Base-by-base conservation (phyloP, 257 asterid genomes). In the Plantago major region DNA sequence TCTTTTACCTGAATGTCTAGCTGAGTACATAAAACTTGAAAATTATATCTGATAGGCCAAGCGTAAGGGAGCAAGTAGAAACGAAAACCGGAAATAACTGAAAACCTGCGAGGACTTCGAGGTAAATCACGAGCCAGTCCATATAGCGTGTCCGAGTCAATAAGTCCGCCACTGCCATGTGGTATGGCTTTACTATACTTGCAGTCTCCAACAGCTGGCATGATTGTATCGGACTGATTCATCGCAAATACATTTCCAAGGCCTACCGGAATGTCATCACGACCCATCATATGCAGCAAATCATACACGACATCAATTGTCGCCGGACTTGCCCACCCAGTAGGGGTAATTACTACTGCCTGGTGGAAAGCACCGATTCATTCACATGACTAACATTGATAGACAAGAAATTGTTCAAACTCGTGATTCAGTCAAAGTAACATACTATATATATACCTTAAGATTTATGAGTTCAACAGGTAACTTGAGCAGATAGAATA, bases 271-370 rank as follows among this genome's bases (percentile, higher is more conserved):
- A 91, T 78, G 53, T 91, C 96, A 47, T 88, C 98, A 9, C 96
- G 95, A 7, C 95, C 94, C 98, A 91, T 86, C 96, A 91, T 91
- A 46, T 91, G 96, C 53, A 91, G 74, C 66, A 88, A 58, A 65
- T 91, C 96, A 67, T 91, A 91, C 53, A 91, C 67, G 0, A 80
- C 73, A 60, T 91, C 98, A 22, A 91, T 81, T 3, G 95, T 88
- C 65, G 94, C 98, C 64, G 92, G 87, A 69, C 81, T 84, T 13
- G 94, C 90, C 98, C 98, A 91, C 44, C 96, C 98, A 11, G 84
- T 88, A 37, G 98, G 95, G 70, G 76, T 82, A 52, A 88, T 82
- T 62, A 91, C 18, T 48, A 88, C 71, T 42, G 90, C 98, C 96
- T 91, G 59, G 50, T 44, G 11, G 61, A 46, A 74, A 62, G 33